phyloP scores from a whole-genome alignment of 1,284 basidiomycete species.

The Ganoderma sinense region DNA sequence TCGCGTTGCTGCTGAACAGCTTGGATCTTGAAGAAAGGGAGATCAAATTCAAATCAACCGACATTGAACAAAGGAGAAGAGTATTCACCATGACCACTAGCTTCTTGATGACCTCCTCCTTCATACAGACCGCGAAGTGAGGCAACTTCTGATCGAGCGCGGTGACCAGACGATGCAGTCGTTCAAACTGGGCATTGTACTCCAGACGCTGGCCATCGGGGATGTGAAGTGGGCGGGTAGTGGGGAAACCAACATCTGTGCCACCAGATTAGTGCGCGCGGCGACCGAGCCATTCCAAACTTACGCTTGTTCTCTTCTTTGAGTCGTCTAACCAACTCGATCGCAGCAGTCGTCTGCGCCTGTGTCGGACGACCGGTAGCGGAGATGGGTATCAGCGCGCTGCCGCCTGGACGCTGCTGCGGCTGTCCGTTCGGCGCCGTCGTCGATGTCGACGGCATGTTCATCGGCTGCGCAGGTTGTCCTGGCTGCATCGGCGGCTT shows the following conservation, averaged over 20 bases:
- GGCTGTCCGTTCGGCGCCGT: constrained; percentile 14
- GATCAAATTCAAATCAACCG: background rate
- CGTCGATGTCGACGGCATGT: constrained; percentile 8
- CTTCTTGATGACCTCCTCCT: constrained; percentile 54
- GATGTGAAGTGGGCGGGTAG: constrained; percentile 35
- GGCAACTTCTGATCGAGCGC: constrained; percentile 61
- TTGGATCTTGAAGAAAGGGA: constrained; percentile 49
- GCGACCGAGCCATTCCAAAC: background rate
- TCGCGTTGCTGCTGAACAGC: constrained; percentile 60
- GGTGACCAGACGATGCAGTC: constrained; percentile 48
- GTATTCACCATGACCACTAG: constrained; percentile 60
- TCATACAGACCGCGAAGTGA: constrained; percentile 52
- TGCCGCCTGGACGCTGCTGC: constrained; percentile 8
- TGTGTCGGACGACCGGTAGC: background rate
- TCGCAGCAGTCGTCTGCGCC: constrained; percentile 25
- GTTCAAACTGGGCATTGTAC: constrained; percentile 58
- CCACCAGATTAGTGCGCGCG: background rate
- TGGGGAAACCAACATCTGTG: background rate
- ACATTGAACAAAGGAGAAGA: constrained; percentile 20
- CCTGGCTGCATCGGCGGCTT: constrained; percentile 6
- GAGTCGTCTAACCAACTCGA: constrained; percentile 40
- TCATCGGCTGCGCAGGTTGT: background rate
- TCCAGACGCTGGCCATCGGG: constrained; percentile 58
- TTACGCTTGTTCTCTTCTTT: constrained; percentile 36
- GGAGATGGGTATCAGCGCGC: background rate